Base-by-base conservation (phyloP, 345 rosid genomes). In the Populus euphratica region DNA sequence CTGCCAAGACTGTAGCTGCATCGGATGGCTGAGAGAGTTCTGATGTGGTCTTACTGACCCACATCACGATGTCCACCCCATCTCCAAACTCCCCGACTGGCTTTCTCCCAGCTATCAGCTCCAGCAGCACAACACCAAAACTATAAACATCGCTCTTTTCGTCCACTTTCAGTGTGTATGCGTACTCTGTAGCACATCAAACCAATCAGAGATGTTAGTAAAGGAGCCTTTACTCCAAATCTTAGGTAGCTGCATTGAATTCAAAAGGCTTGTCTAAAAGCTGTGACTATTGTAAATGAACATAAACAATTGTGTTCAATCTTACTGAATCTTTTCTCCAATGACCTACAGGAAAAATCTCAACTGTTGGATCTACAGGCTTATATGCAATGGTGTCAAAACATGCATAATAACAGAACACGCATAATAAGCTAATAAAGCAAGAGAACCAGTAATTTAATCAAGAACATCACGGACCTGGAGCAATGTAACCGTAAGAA, bases 71-170 rank as follows among this genome's bases (percentile, higher is more conserved):
- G 85, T 94, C 97, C 76, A 93, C 97, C 17, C 97, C 97, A 13
- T 94, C 98, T n/a, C 95, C 98, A 70, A 94, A 93, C 54, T 90
- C 97, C 39, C 98, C 97, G 36, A 94, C 97, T 0, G 98, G 97
- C 88, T 79, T 91, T 68, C 90, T 86, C 27, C 98, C 98, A 1
- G 95, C 86, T 73, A 94, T 85, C 43, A 94, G 85, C 87, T 94
- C 98, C 82, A 94, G 74, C 68, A 94, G 78, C 63, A 94, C 92
- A 0, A 94, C 98, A 0, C 98, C 97, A 18, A 92, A 92, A 68
- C 98, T 94, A 78, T 94, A 94, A 25, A 94, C 98, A 69, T 94
- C 98, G 63, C 97, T 93, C 80, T 94, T 94, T 90, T 90, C 93
- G 31, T 93, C 97, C 71, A 94, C 95, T 72, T 88, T 94, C 84